phyloP scores from a whole-genome alignment of 2,329 filamentous ascomycete species.

The Xylariaceae sp. region DNA sequence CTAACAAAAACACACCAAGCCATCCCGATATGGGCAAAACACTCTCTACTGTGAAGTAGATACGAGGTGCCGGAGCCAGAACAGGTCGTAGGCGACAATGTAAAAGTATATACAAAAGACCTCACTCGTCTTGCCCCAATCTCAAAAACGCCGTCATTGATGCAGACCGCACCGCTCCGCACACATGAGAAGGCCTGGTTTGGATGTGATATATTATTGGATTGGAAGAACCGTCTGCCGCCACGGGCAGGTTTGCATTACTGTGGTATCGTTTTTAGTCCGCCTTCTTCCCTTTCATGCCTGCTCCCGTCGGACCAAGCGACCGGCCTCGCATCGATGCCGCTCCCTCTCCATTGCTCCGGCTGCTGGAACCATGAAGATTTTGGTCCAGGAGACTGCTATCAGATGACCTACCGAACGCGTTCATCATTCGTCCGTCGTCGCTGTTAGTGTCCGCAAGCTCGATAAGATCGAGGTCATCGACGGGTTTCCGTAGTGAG shows the following conservation, averaged over 20 bases:
- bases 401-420: slow-evolving; percentile 27
- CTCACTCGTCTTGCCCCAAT: slow-evolving; percentile 16
- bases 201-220: slow-evolving; percentile 16
- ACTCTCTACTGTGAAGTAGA: slow-evolving; percentile 4
- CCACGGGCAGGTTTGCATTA: slow-evolving; percentile 13
- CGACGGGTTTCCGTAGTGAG: slow-evolving; percentile 47
- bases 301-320: slow-evolving; percentile 31
- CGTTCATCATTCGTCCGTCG: slow-evolving; percentile 49
- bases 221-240: slow-evolving; percentile 17
- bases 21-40: not conserved
- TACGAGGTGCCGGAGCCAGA: not conserved
- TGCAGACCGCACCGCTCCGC: slow-evolving; percentile 26
- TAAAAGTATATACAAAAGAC: slow-evolving; percentile 28
- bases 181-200: slow-evolving; percentile 12
- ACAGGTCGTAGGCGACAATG: slow-evolving; percentile 9
- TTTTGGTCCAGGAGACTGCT: slow-evolving; percentile 42
- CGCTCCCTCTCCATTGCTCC: slow-evolving; percentile 46
- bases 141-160: slow-evolving; percentile 34
- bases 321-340: slow-evolving; percentile 45
- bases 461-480: slow-evolving; percentile 72
- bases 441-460: slow-evolving; percentile 67
- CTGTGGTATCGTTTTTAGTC: slow-evolving; percentile 41
- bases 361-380: slow-evolving; percentile 45
- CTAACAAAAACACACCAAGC: not conserved
- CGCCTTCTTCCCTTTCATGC: slow-evolving; percentile 53